Evolutionary conservation across 345 rosid genomes (phyloP).

Genomic region (Lepidium sativum): DNA sequence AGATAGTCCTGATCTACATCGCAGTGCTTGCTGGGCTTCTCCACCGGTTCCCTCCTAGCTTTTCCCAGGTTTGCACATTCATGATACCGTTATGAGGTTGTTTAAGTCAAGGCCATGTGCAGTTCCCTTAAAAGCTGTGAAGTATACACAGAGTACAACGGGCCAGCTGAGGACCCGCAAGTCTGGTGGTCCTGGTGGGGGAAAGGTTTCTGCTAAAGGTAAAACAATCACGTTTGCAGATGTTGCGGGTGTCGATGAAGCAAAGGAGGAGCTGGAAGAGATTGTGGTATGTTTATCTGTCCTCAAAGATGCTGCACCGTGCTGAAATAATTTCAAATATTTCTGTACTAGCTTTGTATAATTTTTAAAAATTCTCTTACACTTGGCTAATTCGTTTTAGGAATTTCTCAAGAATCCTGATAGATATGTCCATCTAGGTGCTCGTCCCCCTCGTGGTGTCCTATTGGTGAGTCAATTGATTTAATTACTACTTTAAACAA

Average conservation of each 20-base stretch:
- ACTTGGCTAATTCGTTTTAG: conserved; percentile 34
- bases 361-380: background rate
- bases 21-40: conserved; percentile 82
- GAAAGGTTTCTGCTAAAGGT: conserved; percentile 61
- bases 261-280: too few relatives aligned
- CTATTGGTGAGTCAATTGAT: conserved; percentile 59
- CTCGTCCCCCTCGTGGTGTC: conserved; percentile 98
- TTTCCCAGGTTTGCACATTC: conserved; percentile 53
- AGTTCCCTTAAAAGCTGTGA: background rate
- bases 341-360: too few relatives aligned
- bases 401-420: conserved; percentile 96
- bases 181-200: too few relatives aligned
- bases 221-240: conserved; percentile 85
- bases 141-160: conserved; percentile 48
- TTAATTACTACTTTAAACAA: background rate
- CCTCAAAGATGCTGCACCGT: too few relatives aligned
- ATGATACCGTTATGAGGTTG: background rate
- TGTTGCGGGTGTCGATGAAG: conserved; percentile 97
- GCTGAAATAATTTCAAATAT: too few relatives aligned
- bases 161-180: conserved; percentile 74
- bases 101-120: background rate
- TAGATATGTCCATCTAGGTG: conserved; percentile 69
- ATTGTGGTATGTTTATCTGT: too few relatives aligned
- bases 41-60: conserved; percentile 55
- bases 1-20: conserved; percentile 73